phyloP scores from a whole-genome alignment of 176 grass and related monocot genomes.

The Oryza meridionalis region DNA sequence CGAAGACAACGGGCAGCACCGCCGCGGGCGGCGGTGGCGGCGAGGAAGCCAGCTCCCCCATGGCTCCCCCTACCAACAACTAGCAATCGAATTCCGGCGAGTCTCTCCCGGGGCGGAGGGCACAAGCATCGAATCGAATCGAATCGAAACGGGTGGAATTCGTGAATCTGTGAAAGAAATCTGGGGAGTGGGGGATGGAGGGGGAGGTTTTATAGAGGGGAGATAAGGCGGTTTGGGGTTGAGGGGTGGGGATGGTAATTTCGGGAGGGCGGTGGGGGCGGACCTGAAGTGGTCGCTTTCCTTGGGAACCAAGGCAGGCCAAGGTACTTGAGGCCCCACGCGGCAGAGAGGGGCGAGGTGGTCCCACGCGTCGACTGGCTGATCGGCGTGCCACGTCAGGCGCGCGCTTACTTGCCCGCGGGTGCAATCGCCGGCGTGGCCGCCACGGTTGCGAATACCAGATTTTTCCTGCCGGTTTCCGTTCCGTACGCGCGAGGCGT shows the following conservation, averaged over 20 bases:
- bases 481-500: background rate
- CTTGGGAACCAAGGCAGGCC: conserved; percentile 61
- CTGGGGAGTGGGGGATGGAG: too few relatives aligned
- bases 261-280: conserved; percentile 10
- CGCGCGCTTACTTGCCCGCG: conserved; percentile 21
- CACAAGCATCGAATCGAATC: conserved; percentile 34
- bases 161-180: too few relatives aligned
- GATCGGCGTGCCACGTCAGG: conserved; percentile 20
- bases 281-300: conserved; percentile 33
- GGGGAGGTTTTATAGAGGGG: conserved; percentile 26
- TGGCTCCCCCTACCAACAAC: background rate
- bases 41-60: conserved; percentile 43
- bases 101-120: background rate
- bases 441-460: background rate
- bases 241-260: background rate
- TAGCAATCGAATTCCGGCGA: background rate
- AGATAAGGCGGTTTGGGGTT: conserved; percentile 14
- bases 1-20: conserved; percentile 62
- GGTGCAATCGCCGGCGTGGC: background rate
- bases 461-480: background rate
- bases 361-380: background rate
- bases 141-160: too few relatives aligned
- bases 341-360: background rate
- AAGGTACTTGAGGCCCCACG: background rate
- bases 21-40: background rate